phyloP scores from a whole-genome alignment of 768 basidiomycete genomes.

The Trametes villosa region DNA sequence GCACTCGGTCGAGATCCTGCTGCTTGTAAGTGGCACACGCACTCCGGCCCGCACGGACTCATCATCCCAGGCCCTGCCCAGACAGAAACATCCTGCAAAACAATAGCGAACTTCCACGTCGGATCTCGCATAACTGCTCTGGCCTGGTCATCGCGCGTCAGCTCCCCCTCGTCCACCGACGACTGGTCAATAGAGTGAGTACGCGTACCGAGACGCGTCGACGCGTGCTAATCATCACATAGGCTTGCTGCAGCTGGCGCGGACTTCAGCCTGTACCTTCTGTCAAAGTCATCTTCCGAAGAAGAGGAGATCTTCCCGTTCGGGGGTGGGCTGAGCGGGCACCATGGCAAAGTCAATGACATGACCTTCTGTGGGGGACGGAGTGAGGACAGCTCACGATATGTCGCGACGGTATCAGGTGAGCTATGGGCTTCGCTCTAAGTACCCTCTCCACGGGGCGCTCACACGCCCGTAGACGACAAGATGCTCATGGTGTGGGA shows the following conservation, averaged over 20 bases:
- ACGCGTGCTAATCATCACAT: conserved; percentile 1
- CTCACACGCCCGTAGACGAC: conserved; percentile 55
- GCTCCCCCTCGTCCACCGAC: conserved; percentile 67
- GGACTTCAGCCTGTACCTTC: conserved; percentile 72
- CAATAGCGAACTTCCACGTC: conserved; percentile 73
- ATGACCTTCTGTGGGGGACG: conserved; percentile 82
- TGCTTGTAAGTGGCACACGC: conserved; percentile 52
- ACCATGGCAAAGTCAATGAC: conserved; percentile 78
- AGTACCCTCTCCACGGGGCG: not conserved
- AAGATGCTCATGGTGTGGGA: conserved; percentile 89
- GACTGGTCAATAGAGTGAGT: conserved; percentile 74
- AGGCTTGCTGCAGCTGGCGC: conserved; percentile 72
- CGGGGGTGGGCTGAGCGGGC: conserved; percentile 80
- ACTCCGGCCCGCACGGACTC: conserved; percentile 10
- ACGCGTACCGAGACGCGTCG: not conserved
- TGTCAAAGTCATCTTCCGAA: conserved; percentile 56
- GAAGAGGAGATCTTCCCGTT: conserved; percentile 67
- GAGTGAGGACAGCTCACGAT: conserved; percentile 66
- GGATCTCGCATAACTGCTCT: conserved; percentile 73
- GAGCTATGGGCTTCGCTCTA: conserved; percentile 22
- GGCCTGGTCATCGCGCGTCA: conserved; percentile 74
- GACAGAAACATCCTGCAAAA: conserved; percentile 48
- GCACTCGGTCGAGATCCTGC: conserved; percentile 71
- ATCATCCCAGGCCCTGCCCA: conserved; percentile 29
- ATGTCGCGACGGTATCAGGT: conserved; percentile 85